Percentiles rank a stretch among this genome's conserved stretches.
These are phyloP conservation scores for Acanthamoeba castellanii DNA, from an alignment of 208 protist species.

Conservation along the genomic window DNA sequence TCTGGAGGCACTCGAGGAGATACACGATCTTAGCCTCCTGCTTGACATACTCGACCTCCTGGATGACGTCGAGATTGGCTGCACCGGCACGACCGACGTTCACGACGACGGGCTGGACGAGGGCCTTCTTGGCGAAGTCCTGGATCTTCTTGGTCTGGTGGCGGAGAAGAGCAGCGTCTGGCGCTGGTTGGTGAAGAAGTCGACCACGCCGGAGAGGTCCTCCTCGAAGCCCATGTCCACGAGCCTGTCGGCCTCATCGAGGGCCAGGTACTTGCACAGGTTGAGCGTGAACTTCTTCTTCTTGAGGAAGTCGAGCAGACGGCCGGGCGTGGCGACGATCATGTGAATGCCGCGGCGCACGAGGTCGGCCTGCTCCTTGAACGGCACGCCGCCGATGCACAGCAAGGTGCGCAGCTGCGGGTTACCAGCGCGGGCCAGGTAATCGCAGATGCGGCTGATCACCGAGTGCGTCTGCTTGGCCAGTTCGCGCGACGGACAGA, in stretches of 20 bases:
- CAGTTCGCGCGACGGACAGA: constrained; percentile 93
- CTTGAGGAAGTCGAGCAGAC: constrained; percentile 92
- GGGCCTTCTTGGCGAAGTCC: constrained; percentile 90
- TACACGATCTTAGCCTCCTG: constrained; percentile 92
- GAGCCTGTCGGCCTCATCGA: constrained; percentile 96
- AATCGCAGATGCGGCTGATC: constrained; percentile 72
- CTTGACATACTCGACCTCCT: constrained; percentile 94
- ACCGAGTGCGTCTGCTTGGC: constrained; percentile 92
- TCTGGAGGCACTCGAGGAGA: constrained; percentile 94
- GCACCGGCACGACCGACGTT: constrained; percentile 95
- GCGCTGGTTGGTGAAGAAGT: constrained; percentile 88
- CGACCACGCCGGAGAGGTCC: constrained; percentile 86
- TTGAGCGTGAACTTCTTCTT: constrained; percentile 90
- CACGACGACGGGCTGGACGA: constrained; percentile 92
- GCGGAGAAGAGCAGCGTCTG: constrained; percentile 95
- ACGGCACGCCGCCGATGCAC: constrained; percentile 91
- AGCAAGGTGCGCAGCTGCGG: constrained; percentile 85
- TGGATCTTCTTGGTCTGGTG: constrained; percentile 94
- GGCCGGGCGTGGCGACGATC: constrained; percentile 93
- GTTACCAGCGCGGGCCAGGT: constrained; percentile 74
- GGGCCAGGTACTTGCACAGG: constrained; percentile 87
- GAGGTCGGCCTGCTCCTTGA: constrained; percentile 87
- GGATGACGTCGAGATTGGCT: constrained; percentile 94
- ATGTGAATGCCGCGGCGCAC: constrained; percentile 90
- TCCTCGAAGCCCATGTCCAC: constrained; percentile 93